These are phyloP conservation scores for Cyberlindnera mycetangii DNA, from an alignment of 805 yeast species.

Conservation along the genomic window DNA sequence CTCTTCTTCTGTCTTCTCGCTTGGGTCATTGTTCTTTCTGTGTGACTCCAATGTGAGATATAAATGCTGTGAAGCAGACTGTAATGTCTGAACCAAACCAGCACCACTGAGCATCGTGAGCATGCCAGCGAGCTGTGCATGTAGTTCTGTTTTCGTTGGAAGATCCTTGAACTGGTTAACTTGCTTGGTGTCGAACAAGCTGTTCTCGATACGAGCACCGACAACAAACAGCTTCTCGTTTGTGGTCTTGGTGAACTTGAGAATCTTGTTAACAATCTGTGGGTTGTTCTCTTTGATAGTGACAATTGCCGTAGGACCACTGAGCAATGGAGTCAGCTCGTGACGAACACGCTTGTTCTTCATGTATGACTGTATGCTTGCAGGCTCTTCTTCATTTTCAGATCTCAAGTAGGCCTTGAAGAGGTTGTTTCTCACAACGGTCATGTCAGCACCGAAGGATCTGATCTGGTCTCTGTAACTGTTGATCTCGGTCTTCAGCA, in stretches of 20 bases:
- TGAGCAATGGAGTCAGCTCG: constrained; percentile 66
- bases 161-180: constrained; percentile 66
- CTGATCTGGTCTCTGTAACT: constrained; percentile 57
- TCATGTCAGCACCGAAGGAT: constrained; percentile 65
- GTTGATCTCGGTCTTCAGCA: constrained; percentile 66
- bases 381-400: constrained; percentile 69
- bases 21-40: constrained; percentile 38
- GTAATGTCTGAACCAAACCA: constrained; percentile 79
- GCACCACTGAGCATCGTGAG: constrained; percentile 86
- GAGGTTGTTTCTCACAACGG: constrained; percentile 64
- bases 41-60: constrained; percentile 75
- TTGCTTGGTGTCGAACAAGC: constrained; percentile 47
- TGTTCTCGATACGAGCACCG: constrained; percentile 79
- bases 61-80: constrained; percentile 61
- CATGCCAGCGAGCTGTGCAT: constrained; percentile 78
- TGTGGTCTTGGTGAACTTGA: constrained; percentile 57
- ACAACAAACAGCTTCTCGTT: constrained; percentile 75
- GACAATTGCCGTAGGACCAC: constrained; percentile 85
- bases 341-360: constrained; percentile 46
- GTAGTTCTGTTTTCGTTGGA: constrained; percentile 68
- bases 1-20: constrained; percentile 11
- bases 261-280: constrained; percentile 53
- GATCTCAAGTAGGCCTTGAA: constrained; percentile 77
- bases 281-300: constrained; percentile 71
- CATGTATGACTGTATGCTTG: constrained; percentile 49